phyloP scores from a whole-genome alignment of 768 basidiomycete species.

The Ramaria sp. region DNA sequence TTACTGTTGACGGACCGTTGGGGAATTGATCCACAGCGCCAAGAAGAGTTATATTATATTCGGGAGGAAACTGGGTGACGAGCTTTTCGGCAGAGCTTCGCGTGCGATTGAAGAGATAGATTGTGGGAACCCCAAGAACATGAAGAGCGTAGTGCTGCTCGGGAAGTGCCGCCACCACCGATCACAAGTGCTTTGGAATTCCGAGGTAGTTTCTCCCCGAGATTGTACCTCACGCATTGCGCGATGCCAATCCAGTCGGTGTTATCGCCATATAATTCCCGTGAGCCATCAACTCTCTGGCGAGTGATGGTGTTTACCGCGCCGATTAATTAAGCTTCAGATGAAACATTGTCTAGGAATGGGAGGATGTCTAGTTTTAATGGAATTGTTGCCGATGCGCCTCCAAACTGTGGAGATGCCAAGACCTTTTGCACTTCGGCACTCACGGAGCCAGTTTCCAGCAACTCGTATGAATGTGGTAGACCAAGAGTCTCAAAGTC shows the following conservation, averaged over 20 bases:
- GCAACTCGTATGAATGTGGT: slow-evolving; percentile 70
- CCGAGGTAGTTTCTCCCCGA: slow-evolving; percentile 25
- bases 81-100: slow-evolving; percentile 59
- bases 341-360: slow-evolving; percentile 67
- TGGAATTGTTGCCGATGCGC: slow-evolving; percentile 94
- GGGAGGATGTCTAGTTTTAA: slow-evolving; percentile 87
- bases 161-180: slow-evolving; percentile 90
- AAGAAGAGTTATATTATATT: slow-evolving; percentile 48
- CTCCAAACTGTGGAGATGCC: slow-evolving; percentile 68
- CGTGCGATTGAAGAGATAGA: slow-evolving; percentile 89
- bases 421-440: slow-evolving; percentile 57
- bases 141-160: slow-evolving; percentile 88
- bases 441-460: slow-evolving; percentile 62
- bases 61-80: slow-evolving; percentile 53
- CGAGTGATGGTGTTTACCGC: slow-evolving; percentile 87
- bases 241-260: slow-evolving; percentile 92
- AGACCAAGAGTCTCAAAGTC: slow-evolving; percentile 73
- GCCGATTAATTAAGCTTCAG: slow-evolving; percentile 76
- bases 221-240: slow-evolving; percentile 35
- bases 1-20: slow-evolving; percentile 47
- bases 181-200: slow-evolving; percentile 66
- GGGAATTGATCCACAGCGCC: slow-evolving; percentile 48
- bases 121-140: slow-evolving; percentile 49
- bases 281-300: slow-evolving; percentile 28
- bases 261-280: slow-evolving; percentile 79